Percentiles rank a stretch among this genome's conserved stretches.
These are phyloP conservation scores for Henckelia pumila DNA, from an alignment of 257 asterid species.

Conservation along the genomic window DNA sequence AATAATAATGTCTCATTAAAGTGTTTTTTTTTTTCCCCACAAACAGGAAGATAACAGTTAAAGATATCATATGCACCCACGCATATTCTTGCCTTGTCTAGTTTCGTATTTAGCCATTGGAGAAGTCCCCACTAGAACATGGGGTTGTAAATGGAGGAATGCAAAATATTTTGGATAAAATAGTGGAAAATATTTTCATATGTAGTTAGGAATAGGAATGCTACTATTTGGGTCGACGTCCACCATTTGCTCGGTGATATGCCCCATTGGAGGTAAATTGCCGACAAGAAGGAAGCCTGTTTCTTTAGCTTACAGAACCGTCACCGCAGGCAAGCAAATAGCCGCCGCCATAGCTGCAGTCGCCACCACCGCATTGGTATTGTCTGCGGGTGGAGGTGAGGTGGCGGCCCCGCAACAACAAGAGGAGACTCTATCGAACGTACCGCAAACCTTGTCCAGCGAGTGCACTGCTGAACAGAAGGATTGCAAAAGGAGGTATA, in stretches of 20 bases:
- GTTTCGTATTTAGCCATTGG: background rate
- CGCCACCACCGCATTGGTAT: slow-evolving; percentile 36
- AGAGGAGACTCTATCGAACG: slow-evolving; percentile 67
- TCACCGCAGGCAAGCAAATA: slow-evolving; percentile 21
- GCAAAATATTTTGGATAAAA: slow-evolving; percentile 30
- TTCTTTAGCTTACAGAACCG: slow-evolving; percentile 17
- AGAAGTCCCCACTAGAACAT: slow-evolving; percentile 21
- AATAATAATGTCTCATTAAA: too few relatives aligned
- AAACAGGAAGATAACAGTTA: too few relatives aligned
- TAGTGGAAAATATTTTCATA: background rate
- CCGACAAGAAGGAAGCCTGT: slow-evolving; percentile 17
- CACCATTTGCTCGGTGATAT: slow-evolving; percentile 40
- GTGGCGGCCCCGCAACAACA: slow-evolving; percentile 43
- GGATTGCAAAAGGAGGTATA: slow-evolving; percentile 54
- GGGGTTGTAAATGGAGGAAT: slow-evolving; percentile 36
- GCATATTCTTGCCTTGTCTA: too few relatives aligned
- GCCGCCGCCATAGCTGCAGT: slow-evolving; percentile 30
- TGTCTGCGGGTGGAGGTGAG: slow-evolving; percentile 43
- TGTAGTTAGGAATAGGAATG: slow-evolving; percentile 32
- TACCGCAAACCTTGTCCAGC: slow-evolving; percentile 74
- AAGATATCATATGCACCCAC: too few relatives aligned
- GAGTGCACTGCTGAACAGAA: slow-evolving; percentile 47
- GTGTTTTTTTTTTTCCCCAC: too few relatives aligned
- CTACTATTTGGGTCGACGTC: slow-evolving; percentile 35
- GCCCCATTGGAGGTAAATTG: slow-evolving; percentile 21